These are phyloP conservation scores for Digitaria exilis DNA, from an alignment of 202 grass and related monocot species.

Conservation along the genomic window DNA sequence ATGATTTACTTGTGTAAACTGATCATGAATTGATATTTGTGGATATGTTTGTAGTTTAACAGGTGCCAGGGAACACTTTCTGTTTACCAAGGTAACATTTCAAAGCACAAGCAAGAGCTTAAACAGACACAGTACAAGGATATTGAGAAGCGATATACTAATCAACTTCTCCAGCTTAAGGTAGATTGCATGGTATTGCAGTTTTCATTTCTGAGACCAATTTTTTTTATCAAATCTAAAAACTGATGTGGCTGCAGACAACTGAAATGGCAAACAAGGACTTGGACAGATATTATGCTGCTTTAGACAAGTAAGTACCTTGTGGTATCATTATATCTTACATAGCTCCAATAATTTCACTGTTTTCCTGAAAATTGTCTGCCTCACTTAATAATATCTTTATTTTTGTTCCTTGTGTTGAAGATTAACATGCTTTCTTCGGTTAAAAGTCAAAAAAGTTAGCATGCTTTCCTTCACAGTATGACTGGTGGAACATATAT, in stretches of 20 bases:
- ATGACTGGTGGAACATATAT: background rate
- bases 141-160: slow-evolving; percentile 84
- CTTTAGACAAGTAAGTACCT: slow-evolving; percentile 86
- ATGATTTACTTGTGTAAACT: slow-evolving; percentile 1
- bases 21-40: slow-evolving; percentile 26
- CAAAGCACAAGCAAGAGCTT: slow-evolving; percentile 88
- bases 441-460: background rate
- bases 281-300: slow-evolving; percentile 89
- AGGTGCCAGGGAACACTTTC: slow-evolving; percentile 87
- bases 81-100: slow-evolving; percentile 94
- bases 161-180: slow-evolving; percentile 98
- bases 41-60: slow-evolving; percentile 70
- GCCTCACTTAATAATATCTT: slow-evolving; percentile 23
- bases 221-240: slow-evolving; percentile 37
- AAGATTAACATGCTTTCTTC: background rate
- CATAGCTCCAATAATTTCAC: background rate
- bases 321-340: background rate
- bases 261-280: slow-evolving; percentile 99
- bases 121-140: slow-evolving; percentile 96
- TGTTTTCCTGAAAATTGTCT: slow-evolving; percentile 12
- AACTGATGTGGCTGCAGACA: slow-evolving; percentile 58
- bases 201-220: slow-evolving; percentile 20
- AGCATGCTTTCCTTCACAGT: background rate
- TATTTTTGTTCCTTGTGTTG: slow-evolving; percentile 6
- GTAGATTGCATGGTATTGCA: slow-evolving; percentile 48